Evolutionary conservation across 2,329 filamentous ascomycete species (phyloP), one percentile per base, ranked within the genome.

Genomic region (Colletotrichum sansevieriae): DNA sequence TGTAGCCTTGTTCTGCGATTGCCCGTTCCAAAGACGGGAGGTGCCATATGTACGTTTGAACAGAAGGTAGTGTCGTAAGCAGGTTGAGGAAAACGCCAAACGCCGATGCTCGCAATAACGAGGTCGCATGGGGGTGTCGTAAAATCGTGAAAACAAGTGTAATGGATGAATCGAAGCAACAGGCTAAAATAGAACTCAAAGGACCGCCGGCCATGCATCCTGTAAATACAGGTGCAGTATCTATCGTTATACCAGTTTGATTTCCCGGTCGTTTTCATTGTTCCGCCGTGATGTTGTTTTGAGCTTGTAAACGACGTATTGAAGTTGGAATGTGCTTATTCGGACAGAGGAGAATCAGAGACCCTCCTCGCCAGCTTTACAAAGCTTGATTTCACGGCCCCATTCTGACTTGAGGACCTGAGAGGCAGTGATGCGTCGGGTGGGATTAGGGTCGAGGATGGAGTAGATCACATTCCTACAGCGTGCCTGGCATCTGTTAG

Each of bases 391-490:
- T 81, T 98, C 95, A 74, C 96, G 93, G 73, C 96, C 94, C 96
- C 96, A 99, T 83, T 99, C 96, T 4, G 95, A 98, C 81, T 97
- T 97, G 76, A 99, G 89, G 65, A 98, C 94, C 82, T 99, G 96
- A 46, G 95, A 95, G 67, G 96, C 95, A 35, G 94, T 98, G 78
- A 99, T 95, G 74, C 96, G 93, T 72, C 96, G 92, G 65, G 89
- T 89, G 29, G 96, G 94, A 78, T 97, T 98, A 35, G 96, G 96
- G 77, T 99, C 96, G 52, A 99, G 87, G 72, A 99, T 97, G 22
- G 95, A 98, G 83, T 99, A 99, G 78, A 99, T 98, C 75, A 99
- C 96, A 75, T 99, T 99, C 71, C 96, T 92, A 82, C 96, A 99
- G 75, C 95, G 94, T 74, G 95, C 95, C 95, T 98, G 73, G 15